A percentile compares a stretch with the other conserved stretches of the same genome.
Conservation (phyloP, 1,284 basidiomycete genomes). For the Dichomitus squalens region DNA sequence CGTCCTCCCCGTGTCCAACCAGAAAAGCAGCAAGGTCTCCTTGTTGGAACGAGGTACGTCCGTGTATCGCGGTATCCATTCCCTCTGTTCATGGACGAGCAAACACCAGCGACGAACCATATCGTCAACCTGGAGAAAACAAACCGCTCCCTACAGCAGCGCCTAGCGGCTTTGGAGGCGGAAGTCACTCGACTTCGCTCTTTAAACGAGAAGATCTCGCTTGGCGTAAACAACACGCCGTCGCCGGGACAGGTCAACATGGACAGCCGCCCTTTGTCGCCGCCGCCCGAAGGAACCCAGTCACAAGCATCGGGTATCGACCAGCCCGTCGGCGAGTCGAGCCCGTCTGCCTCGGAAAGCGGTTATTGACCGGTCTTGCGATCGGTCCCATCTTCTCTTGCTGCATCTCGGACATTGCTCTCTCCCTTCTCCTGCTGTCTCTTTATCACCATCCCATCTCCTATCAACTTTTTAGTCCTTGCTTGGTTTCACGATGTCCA, state of each 20-base stretch:
- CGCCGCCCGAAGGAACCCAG: conserved; percentile 56
- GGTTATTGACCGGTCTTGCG: conserved; percentile 47
- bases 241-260: conserved; percentile 49
- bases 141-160: conserved; percentile 67
- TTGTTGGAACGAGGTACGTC: conserved; percentile 80
- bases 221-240: conserved; percentile 55
- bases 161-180: conserved; percentile 61
- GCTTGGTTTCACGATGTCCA: conserved; percentile 16
- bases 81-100: conserved; percentile 5
- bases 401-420: conserved; percentile 26
- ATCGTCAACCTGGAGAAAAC: conserved; percentile 69
- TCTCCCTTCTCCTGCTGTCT: conserved; percentile 16
- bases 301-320: conserved; percentile 44
- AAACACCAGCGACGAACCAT: conserved; percentile 65
- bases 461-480: conserved; percentile 20
- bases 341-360: conserved; percentile 63
- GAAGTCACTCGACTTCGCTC: conserved; percentile 69
- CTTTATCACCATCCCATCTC: conserved; percentile 16
- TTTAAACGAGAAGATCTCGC: conserved; percentile 79
- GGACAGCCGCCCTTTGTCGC: conserved; percentile 62
- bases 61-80: conserved; percentile 2
- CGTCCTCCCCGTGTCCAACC: conserved; percentile 80
- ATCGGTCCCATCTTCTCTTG: conserved; percentile 15
- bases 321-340: conserved; percentile 59
- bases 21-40: conserved; percentile 88